phyloP scores from a whole-genome alignment of 495 filamentous ascomycete genomes.

The Penicillium coprophilum region DNA sequence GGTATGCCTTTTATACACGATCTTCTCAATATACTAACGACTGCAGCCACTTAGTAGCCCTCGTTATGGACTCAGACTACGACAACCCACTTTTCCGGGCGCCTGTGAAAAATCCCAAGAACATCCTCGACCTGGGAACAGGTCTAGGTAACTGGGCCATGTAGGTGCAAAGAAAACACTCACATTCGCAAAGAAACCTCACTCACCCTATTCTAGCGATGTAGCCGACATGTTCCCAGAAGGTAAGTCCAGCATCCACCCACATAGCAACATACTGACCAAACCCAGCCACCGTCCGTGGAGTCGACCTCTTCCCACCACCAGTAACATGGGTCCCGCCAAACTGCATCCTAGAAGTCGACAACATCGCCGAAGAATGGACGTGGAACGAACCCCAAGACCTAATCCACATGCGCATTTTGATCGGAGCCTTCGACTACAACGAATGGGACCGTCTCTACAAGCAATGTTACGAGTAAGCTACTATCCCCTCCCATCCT shows the following conservation, averaged over 20 bases:
- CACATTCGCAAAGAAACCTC: neutral
- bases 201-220: constrained; percentile 19
- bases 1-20: constrained; percentile 7
- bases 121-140: constrained; percentile 31
- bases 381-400: constrained; percentile 32
- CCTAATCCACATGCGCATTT: constrained; percentile 30
- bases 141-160: constrained; percentile 32
- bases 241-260: constrained; percentile 6
- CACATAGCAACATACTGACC: neutral
- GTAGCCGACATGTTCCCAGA: constrained; percentile 26
- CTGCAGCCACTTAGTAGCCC: constrained; percentile 18
- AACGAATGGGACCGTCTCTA: constrained; percentile 32
- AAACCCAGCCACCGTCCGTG: constrained; percentile 22
- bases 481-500: neutral
- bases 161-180: constrained; percentile 13
- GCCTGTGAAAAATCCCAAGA: constrained; percentile 12
- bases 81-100: constrained; percentile 19
- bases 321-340: constrained; percentile 32
- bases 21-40: neutral
- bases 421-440: constrained; percentile 24
- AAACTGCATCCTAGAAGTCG: constrained; percentile 33
- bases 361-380: constrained; percentile 32
- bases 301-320: constrained; percentile 25
- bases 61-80: constrained; percentile 19
- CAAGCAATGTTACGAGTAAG: constrained; percentile 30